Conservation (phyloP, 805 yeast species). For the Myxozyma melibiosi region DNA sequence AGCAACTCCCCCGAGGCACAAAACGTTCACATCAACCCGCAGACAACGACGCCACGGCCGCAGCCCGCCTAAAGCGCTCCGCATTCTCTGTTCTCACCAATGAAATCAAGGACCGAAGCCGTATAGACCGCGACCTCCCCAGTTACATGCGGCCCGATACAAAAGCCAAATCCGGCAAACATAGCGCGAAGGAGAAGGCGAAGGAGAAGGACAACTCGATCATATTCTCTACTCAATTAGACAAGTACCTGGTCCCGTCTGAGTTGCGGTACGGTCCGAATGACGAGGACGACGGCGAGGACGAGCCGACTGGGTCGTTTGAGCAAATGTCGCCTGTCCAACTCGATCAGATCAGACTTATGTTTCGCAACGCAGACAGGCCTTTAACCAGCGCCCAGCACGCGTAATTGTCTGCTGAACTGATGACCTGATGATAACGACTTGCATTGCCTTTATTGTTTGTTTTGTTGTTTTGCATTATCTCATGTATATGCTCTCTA, state of each 20-base stretch:
- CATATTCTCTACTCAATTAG: too few species aligned
- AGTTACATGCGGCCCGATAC: background rate
- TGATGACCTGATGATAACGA: too few species aligned
- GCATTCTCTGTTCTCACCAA: too few species aligned
- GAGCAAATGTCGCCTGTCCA: constrained; percentile 19
- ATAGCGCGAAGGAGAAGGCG: background rate
- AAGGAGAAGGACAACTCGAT: background rate
- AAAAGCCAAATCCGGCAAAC: background rate
- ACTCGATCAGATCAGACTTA: background rate
- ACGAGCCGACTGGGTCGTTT: constrained; percentile 4
- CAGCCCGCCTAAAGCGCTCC: background rate
- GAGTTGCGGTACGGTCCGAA: background rate
- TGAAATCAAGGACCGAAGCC: too few species aligned
- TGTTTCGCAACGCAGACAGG: background rate
- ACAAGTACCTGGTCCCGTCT: too few species aligned
- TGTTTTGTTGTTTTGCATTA: too few species aligned
- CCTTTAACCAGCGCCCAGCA: background rate
- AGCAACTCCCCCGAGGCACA: background rate
- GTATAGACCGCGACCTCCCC: too few species aligned
- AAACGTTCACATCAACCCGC: background rate
- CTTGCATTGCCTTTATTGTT: too few species aligned
- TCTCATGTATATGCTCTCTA: too few species aligned
- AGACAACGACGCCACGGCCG: background rate
- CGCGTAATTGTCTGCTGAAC: background rate
- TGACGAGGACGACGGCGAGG: constrained; percentile 7